These are phyloP conservation scores for Aristolochia californica DNA, from an alignment of 164 flowering plant species.

Conservation along the genomic window DNA sequence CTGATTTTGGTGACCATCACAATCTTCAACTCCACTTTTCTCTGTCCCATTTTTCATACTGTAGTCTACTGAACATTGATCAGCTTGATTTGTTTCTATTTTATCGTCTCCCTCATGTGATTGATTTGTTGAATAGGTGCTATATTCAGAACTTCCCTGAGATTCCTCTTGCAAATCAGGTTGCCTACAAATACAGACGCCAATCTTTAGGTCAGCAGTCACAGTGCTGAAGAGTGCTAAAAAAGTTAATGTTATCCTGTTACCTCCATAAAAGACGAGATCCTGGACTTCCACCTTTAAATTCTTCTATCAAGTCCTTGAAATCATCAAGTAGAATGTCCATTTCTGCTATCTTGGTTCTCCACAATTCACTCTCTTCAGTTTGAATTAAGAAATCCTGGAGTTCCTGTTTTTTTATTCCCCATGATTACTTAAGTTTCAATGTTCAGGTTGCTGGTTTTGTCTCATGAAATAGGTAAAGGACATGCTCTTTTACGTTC, in stretches of 20 bases:
- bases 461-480: too few relatives aligned
- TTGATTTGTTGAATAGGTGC: slow-evolving; percentile 64
- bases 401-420: slow-evolving; percentile 43
- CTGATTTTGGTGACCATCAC: slow-evolving; percentile 3
- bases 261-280: slow-evolving; percentile 61
- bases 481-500: too few relatives aligned
- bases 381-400: slow-evolving; percentile 57
- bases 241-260: neutral
- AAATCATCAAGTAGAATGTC: slow-evolving; percentile 51
- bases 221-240: neutral
- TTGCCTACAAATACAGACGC: slow-evolving; percentile 39
- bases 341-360: slow-evolving; percentile 29
- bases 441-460: too few relatives aligned
- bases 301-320: slow-evolving; percentile 53
- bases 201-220: neutral
- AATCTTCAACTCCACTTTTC: slow-evolving; percentile 10
- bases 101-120: slow-evolving; percentile 31
- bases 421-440: neutral
- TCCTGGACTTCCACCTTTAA: slow-evolving; percentile 40
- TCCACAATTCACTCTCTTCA: slow-evolving; percentile 39
- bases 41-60: slow-evolving; percentile 17
- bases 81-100: slow-evolving; percentile 32
- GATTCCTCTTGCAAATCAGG: slow-evolving; percentile 55
- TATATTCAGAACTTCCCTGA: slow-evolving; percentile 74
- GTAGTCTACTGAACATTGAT: slow-evolving; percentile 25